Percentiles rank a stretch among this genome's conserved stretches.
These are phyloP conservation scores for Wickerhamiella australiensis DNA, from an alignment of 805 yeast species.

Conservation along the genomic window DNA sequence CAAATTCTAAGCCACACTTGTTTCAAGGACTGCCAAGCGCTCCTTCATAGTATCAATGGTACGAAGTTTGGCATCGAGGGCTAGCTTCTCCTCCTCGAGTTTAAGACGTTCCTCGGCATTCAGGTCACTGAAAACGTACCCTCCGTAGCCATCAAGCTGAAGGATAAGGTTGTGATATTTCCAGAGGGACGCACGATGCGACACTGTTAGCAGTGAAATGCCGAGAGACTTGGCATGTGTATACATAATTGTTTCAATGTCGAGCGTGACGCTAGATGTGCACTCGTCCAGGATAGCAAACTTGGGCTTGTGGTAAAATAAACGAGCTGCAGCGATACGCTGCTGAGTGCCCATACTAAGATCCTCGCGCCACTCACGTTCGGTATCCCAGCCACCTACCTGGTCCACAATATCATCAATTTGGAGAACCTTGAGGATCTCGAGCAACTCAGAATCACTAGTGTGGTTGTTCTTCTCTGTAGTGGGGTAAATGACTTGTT, in stretches of 20 bases:
- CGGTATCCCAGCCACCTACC: conserved; percentile 50
- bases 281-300: conserved; percentile 95
- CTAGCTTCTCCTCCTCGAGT: conserved; percentile 66
- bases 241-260: conserved; percentile 83
- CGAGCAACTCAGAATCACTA: conserved; percentile 28
- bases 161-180: conserved; percentile 73
- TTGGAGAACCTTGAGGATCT: conserved; percentile 29
- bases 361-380: conserved; percentile 79
- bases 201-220: conserved; percentile 76
- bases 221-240: conserved; percentile 65
- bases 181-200: conserved; percentile 88
- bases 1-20: background rate
- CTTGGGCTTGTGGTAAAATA: conserved; percentile 81
- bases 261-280: conserved; percentile 85
- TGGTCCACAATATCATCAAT: conserved; percentile 28
- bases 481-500: conserved; percentile 83
- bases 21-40: conserved; percentile 46
- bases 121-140: conserved; percentile 47
- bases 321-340: conserved; percentile 81
- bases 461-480: conserved; percentile 39
- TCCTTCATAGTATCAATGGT: conserved; percentile 56
- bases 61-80: conserved; percentile 56
- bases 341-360: conserved; percentile 87
- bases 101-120: conserved; percentile 62
- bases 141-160: conserved; percentile 78